Conservation (phyloP, 495 filamentous ascomycete genomes). For the Baudoinia panamericana region DNA sequence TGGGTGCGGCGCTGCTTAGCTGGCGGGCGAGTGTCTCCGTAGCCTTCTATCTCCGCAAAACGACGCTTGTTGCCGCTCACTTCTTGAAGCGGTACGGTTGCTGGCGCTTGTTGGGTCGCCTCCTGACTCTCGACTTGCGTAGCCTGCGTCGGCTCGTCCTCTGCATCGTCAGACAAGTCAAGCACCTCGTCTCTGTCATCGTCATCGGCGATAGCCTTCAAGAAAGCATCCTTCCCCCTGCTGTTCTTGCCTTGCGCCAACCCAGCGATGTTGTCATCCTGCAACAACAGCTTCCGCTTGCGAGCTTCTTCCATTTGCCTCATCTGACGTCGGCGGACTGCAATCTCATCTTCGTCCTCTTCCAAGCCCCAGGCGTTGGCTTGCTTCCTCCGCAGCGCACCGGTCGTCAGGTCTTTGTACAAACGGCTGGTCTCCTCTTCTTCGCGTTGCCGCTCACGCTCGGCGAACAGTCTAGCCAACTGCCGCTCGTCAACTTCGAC, state of each 20-base stretch:
- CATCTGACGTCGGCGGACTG: slow-evolving; percentile 57
- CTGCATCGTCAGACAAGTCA: slow-evolving; percentile 27
- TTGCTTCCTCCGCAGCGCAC: slow-evolving; percentile 65
- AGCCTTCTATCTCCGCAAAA: slow-evolving; percentile 36
- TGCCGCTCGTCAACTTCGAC: slow-evolving; percentile 62
- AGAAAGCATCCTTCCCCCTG: slow-evolving; percentile 80
- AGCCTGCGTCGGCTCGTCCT: slow-evolving; percentile 12
- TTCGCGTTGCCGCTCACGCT: slow-evolving; percentile 43
- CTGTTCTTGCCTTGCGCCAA: slow-evolving; percentile 84
- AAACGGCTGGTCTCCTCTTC: slow-evolving; percentile 82
- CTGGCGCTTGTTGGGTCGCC: slow-evolving; percentile 21
- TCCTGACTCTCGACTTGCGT: slow-evolving; percentile 37
- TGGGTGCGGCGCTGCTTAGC: slow-evolving; percentile 53
- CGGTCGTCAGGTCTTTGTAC: slow-evolving; percentile 81
- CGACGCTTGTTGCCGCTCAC: slow-evolving; percentile 39
- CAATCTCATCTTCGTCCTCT: slow-evolving; percentile 70
- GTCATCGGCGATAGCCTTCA: slow-evolving; percentile 77
- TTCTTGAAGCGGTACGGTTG: slow-evolving; percentile 27
- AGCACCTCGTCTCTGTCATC: slow-evolving; percentile 67
- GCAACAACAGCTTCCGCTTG: slow-evolving; percentile 77
- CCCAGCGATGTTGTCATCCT: slow-evolving; percentile 81
- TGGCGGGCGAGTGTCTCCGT: slow-evolving; percentile 40
- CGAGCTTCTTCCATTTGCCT: slow-evolving; percentile 81
- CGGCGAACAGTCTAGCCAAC: slow-evolving; percentile 77
- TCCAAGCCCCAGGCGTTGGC: slow-evolving; percentile 38